Base-by-base conservation (phyloP, 208 protist species). In the Vickermania ingenoplastis region DNA sequence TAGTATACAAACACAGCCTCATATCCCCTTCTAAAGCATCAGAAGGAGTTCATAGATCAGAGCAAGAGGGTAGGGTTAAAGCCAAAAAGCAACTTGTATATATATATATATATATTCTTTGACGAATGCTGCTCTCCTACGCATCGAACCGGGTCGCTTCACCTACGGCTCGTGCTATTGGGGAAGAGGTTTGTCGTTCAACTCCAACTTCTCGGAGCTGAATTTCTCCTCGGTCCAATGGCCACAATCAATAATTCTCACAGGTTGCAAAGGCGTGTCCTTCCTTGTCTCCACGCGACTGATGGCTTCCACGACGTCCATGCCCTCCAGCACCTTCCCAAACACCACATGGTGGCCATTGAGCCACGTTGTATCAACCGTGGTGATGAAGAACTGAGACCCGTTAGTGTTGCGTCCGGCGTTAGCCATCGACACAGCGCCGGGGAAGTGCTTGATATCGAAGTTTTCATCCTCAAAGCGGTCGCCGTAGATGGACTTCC, bases 381-480 rank as follows among this genome's bases (percentile, higher is more conserved):
- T 86, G 3, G 77, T 85, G 52, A 89, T 65, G 61, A 84, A 89
- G 63, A 89, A 89, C 75, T 89, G 81, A 26, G 69, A 80, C 5
- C 83, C 83, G 61, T 90, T 90, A 21, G 79, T 86, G 62, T 86
- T 79, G 13, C 53, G 55, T 7, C 81, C 81, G 23, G 75, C 61
- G 57, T 88, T 88, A 36, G 81, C 77, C 81, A 88, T 85, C 1
- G 74, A 83, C 1, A 87, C 54, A 28, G 61, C 65, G 13, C 69
- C 57, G 27, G 66, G 51, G 27, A 73, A 82, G 68, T 94, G 87
- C 57, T 92, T 89, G 29, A 95, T 41, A 26, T 77, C 75, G 31
- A 96, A 89, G 75, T 97, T 97, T 77, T 99, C 94, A 63, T 97
- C 94, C 1, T 74, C 59, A 59, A 97, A 97, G 11, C 71, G 74